Evolutionary conservation across 2,329 filamentous ascomycete species (phyloP), one percentile per base, ranked within the genome.

Genomic region (Dothidotthia symphoricarpi): DNA sequence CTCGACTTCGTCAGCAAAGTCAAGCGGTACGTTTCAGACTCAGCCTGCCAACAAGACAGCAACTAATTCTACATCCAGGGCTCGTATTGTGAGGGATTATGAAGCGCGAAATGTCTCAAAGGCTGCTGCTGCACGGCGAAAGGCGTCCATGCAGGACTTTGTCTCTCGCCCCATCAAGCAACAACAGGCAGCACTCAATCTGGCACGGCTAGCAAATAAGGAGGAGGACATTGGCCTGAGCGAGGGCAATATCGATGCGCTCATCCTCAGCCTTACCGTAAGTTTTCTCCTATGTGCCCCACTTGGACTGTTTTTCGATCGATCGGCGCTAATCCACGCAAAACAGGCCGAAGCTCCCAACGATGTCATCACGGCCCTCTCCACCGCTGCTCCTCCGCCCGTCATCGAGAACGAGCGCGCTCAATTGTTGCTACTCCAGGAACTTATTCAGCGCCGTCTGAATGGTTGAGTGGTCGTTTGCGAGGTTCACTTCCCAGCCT

Each of bases 101-200:
- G 41, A 45, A 29, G 39, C 44, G 26, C 49, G 31, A 29, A 46
- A 51, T 26, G 32, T 39, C 15, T 39, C 39, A 28, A 47, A 39
- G 28, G 34, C 26, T 31, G 43, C 45, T 39, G 49, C 46, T 24
- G 41, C 40, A 17, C 52, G 51, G 34, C 56, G 50, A 46, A 53
- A 57, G 37, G 41, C 47, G 22, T 52, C 55, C 16, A 53, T 59
- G 45, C 49, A 61, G 37, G 42, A 53, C 28, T 61, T 63, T 34
- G 45, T 58, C 26, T 52, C 52, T 44, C 59, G 56, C 31, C 46
- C 62, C 24, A 50, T 86, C 14, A 73, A 76, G 35, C 79, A 86
- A 61, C 76, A 84, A 57, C 82, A 86, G 57, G 76, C 81, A 28
- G 82, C 81, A 4, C 72, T 87, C 43, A 81, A 80, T 43, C 71